A percentile compares a stretch with the other conserved stretches of the same genome.
Conservation (phyloP, 2,329 filamentous ascomycete genomes). For the Colletotrichum viniferum region DNA sequence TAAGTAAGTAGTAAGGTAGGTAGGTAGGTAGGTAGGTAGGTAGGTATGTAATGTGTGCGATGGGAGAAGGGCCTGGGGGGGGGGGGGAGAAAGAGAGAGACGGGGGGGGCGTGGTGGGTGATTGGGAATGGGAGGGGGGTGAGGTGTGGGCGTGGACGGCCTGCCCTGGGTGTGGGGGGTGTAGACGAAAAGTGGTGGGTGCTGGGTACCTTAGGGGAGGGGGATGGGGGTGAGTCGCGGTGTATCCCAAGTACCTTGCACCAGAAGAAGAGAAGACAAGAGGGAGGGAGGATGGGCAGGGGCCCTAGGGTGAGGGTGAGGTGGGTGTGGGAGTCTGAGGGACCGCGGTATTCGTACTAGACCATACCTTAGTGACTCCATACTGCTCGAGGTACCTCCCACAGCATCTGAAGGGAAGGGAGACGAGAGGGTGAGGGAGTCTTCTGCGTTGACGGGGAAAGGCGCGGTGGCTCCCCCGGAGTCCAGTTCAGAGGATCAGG, state of each 20-base stretch:
- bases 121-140: background rate
- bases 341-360: background rate
- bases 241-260: background rate
- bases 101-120: background rate
- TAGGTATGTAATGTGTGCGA: conserved; percentile 10
- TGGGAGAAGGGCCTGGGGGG: conserved; percentile 3
- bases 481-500: background rate
- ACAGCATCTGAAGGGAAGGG: background rate
- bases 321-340: background rate
- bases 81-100: background rate
- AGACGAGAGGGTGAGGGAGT: background rate
- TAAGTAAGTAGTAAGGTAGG: conserved; percentile 5
- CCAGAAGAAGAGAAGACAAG: conserved; percentile 7
- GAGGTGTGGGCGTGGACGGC: background rate
- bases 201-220: background rate
- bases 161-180: background rate
- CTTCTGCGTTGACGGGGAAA: background rate
- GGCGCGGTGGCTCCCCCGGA: background rate
- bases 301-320: background rate
- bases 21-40: background rate
- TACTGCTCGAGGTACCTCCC: background rate
- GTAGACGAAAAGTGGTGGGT: background rate
- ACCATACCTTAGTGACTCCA: too few species aligned
- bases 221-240: conserved; percentile 19
- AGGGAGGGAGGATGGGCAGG: conserved; percentile 10